Evolutionary conservation across 805 yeast species (phyloP).

Genomic region (Wickerhamiella azyma): DNA sequence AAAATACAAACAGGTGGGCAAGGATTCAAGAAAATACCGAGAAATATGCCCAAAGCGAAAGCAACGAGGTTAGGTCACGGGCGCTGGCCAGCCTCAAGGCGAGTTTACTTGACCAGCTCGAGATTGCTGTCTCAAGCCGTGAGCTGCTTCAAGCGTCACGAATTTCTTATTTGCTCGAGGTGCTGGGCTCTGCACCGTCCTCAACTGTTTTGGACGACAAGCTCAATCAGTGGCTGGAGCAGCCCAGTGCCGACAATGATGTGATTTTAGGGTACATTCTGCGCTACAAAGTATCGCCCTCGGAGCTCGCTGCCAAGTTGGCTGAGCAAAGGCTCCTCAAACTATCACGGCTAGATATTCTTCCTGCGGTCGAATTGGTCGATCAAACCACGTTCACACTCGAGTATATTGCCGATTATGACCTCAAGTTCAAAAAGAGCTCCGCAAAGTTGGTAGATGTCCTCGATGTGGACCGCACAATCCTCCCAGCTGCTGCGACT

Average conservation of each 20-base stretch:
- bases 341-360: background rate
- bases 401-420: slow-evolving; percentile 4
- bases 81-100: background rate
- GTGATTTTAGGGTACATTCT: slow-evolving; percentile 2
- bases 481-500: background rate
- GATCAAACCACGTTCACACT: slow-evolving; percentile 1
- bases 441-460: background rate
- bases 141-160: background rate
- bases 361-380: background rate
- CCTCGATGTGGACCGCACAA: background rate
- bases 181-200: background rate
- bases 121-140: background rate
- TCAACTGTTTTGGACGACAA: background rate
- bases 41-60: background rate
- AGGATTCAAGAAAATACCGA: background rate
- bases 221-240: slow-evolving; percentile 1
- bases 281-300: slow-evolving; percentile 1
- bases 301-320: background rate
- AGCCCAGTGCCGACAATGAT: background rate
- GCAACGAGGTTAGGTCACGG: background rate
- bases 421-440: background rate
- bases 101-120: background rate
- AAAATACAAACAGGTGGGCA: background rate
- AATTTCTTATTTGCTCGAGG: background rate
- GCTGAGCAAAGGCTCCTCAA: background rate